Base-by-base conservation (phyloP, 306 rosid genomes). In the Datisca glomerata region DNA sequence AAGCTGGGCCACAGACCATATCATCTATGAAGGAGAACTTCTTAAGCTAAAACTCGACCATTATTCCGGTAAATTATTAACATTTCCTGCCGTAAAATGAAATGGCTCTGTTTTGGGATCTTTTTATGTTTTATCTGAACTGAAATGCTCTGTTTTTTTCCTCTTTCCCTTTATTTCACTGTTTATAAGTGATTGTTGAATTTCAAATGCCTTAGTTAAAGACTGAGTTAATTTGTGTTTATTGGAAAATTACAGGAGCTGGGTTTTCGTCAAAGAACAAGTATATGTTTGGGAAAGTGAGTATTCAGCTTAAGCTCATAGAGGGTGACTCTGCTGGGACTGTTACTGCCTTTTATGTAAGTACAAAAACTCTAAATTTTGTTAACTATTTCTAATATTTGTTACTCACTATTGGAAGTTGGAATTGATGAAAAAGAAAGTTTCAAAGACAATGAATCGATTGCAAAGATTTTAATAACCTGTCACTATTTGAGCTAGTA, bases 251-350 rank as follows among this genome's bases (percentile, higher is more conserved):
- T 72, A 7, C 64, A 89, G 98, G 98, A 15, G 93, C 98, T 72
- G 98, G 98, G 35, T 89, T 89, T 75, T 58, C 34, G 32, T 89
- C 98, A 3, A 89, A 80, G 64, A 84, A 27, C 73, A 89, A 72
- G 49, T 89, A 80, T 25, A 33, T 89, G 98, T 89, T 84, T 45
- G 98, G 98, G 13, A 89, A 69, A 51, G 95, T 80, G 39, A 58
- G 63, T 19, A 50, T 84, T n/a, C 79, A 77, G 40, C 73, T 89
- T n/a, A 89, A 89, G 64, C 98, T 89, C 49, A 59, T 89, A 2
- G 91, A 74, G 63, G 98, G 98, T 14, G 93, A 89, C 47, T 89
- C 98, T 15, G 95, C 98, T 15, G 98, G 98, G 75, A 89, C 98
- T 1, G 98, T 89, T 11, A 84, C 95, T 24, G 95, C 98, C 51